Percentiles rank a stretch among this genome's conserved stretches.
Evolutionary conservation across 106 monocot genomes (phyloP).

Genomic region (Dendrobium officinale): DNA sequence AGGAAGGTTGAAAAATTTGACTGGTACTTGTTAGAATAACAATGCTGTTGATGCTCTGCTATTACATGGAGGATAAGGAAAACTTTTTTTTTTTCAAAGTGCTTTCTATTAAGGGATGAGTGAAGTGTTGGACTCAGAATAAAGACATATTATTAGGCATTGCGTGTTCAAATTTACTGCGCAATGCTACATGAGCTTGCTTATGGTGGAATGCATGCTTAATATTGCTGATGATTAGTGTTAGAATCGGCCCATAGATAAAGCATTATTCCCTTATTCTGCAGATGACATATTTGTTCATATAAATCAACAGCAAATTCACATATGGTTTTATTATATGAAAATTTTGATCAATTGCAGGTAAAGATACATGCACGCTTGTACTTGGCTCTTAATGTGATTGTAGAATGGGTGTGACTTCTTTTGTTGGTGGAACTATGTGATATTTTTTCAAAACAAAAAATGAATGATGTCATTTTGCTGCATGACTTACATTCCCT

Average conservation of each 20-base stretch:
- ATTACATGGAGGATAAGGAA: too few relatives aligned
- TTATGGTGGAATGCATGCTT: too few relatives aligned
- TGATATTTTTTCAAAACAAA: not conserved
- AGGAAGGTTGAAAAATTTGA: not conserved
- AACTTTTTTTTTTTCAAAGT: not conserved
- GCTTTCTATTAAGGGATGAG: too few relatives aligned
- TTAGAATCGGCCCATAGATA: not conserved
- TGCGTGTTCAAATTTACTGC: not conserved
- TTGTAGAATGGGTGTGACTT: not conserved
- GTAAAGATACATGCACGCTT: not conserved
- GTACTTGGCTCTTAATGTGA: not conserved
- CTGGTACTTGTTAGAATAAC: not conserved
- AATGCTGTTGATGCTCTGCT: not conserved
- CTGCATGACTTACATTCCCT: not conserved
- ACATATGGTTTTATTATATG: not conserved
- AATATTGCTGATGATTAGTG: not conserved
- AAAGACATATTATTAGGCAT: not conserved
- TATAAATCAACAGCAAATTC: not conserved
- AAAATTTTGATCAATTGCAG: not conserved
- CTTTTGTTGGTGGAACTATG: not conserved
- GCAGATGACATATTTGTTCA: not conserved
- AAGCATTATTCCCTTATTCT: not conserved
- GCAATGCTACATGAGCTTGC: not conserved
- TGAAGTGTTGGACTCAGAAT: not conserved
- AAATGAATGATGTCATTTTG: not conserved